Percentiles rank a stretch among this genome's conserved stretches.
Evolutionary conservation across 1,284 basidiomycete genomes (phyloP).

Genomic region (Boletus sp.): DNA sequence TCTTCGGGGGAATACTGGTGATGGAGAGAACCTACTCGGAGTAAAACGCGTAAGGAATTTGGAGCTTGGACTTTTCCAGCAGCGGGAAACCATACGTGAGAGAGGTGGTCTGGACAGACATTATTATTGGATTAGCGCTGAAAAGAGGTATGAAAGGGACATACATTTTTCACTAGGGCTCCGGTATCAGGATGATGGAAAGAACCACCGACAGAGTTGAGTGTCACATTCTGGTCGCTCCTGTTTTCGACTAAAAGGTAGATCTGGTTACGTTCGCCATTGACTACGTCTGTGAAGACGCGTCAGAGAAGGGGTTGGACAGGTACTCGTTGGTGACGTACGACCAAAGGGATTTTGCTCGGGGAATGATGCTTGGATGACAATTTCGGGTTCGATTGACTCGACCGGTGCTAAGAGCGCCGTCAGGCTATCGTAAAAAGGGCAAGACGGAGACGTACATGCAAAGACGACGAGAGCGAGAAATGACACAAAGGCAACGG

Average conservation of each 20-base stretch:
- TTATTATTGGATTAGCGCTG: slow-evolving; percentile 1
- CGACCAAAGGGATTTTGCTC: slow-evolving; percentile 80
- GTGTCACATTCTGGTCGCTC: slow-evolving; percentile 71
- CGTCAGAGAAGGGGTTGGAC: slow-evolving; percentile 3
- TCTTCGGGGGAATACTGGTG: slow-evolving; percentile 3
- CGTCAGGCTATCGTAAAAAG: slow-evolving; percentile 8
- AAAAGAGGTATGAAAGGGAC: slow-evolving; percentile 28
- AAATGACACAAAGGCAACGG: slow-evolving; percentile 19
- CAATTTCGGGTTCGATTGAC: slow-evolving; percentile 46
- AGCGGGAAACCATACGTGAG: slow-evolving; percentile 60
- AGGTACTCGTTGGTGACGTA: slow-evolving; percentile 41
- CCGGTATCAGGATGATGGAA: slow-evolving; percentile 67
- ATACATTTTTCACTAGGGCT: slow-evolving; percentile 70
- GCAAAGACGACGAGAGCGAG: slow-evolving; percentile 23
- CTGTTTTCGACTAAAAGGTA: slow-evolving; percentile 70
- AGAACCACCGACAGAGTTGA: slow-evolving; percentile 68
- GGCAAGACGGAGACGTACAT: slow-evolving; percentile 21
- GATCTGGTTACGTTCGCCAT: slow-evolving; percentile 79
- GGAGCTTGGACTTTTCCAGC: slow-evolving; percentile 59
- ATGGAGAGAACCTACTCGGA: slow-evolving; percentile 66
- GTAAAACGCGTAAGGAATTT: slow-evolving; percentile 73
- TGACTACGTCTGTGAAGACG: slow-evolving; percentile 64
- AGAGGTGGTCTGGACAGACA: slow-evolving; percentile 51
- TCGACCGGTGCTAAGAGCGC: slow-evolving; percentile 16
- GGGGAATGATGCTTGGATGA: slow-evolving; percentile 65